A percentile compares a stretch with the other conserved stretches of the same genome.
These are phyloP conservation scores for Cyathus striatus DNA, from an alignment of 768 basidiomycete species.

Conservation along the genomic window DNA sequence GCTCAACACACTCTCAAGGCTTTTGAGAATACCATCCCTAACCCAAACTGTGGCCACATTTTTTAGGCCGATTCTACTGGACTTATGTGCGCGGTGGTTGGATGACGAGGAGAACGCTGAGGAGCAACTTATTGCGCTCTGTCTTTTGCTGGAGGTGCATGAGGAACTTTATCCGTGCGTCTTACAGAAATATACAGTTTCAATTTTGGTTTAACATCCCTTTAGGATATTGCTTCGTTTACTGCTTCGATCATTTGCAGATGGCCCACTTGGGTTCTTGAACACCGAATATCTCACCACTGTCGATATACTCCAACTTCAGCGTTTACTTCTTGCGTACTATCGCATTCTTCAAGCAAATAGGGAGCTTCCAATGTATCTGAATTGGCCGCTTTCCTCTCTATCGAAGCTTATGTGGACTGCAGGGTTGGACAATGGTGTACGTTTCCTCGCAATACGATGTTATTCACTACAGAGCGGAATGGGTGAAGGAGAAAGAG, in stretches of 20 bases:
- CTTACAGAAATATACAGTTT: conserved; percentile 5
- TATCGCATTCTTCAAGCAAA: conserved; percentile 77
- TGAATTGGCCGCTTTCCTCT: conserved; percentile 64
- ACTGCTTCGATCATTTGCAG: too few relatives aligned
- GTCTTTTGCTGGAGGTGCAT: conserved; percentile 59
- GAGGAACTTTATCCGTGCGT: conserved; percentile 71
- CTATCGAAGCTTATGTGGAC: conserved; percentile 40
- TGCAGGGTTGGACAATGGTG: conserved; percentile 47
- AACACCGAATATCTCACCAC: conserved; percentile 20
- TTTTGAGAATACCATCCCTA: conserved; percentile 57
- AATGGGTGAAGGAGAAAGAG: conserved; percentile 75
- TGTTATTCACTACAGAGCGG: conserved; percentile 75
- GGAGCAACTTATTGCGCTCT: conserved; percentile 54
- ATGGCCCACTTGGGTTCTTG: conserved; percentile 53
- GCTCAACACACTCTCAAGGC: conserved; percentile 50
- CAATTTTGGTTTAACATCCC: conserved; percentile 7
- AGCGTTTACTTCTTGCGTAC: conserved; percentile 71
- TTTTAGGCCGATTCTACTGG: conserved; percentile 75
- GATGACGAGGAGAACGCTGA: conserved; percentile 43
- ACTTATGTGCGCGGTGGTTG: conserved; percentile 82
- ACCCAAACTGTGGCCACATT: conserved; percentile 56
- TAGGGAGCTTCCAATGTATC: conserved; percentile 54
- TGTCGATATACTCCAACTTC: conserved; percentile 44
- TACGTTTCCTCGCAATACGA: conserved; percentile 66
- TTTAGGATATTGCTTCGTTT: conserved; percentile 56